Evolutionary conservation across 345 rosid genomes (phyloP).

Genomic region (Arabis alpina): DNA sequence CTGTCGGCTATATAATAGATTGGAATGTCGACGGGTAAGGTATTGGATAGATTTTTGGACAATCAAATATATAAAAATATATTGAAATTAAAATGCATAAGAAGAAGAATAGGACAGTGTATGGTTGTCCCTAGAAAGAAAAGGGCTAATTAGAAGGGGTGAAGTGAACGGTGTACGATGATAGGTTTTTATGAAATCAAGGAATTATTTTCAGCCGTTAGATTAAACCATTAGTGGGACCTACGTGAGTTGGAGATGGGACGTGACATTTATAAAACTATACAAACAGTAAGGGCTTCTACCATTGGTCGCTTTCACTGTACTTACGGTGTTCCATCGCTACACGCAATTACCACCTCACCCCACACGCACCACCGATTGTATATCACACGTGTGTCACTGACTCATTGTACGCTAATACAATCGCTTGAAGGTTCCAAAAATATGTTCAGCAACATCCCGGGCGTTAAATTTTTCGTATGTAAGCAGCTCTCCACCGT

Average conservation of each 20-base stretch:
- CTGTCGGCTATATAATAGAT: no score
- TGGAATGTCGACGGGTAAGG: no score
- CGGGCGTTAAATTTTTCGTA: no score
- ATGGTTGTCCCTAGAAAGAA: constrained; percentile 35
- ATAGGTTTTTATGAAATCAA: constrained; percentile 39
- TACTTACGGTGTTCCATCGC: constrained; percentile 44
- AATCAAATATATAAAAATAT: not conserved
- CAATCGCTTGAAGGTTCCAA: no score
- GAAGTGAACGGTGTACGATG: constrained; percentile 44
- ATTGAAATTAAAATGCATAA: no score
- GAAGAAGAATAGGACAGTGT: constrained; percentile 35
- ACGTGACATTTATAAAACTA: constrained; percentile 36
- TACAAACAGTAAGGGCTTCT: constrained; percentile 29
- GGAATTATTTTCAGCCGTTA: constrained; percentile 32
- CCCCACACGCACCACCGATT: constrained; percentile 3
- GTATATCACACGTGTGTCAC: constrained; percentile 31
- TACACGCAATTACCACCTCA: constrained; percentile 39
- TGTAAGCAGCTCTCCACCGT: no score
- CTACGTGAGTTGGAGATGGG: constrained; percentile 40
- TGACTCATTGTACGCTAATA: not conserved
- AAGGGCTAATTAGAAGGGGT: not conserved
- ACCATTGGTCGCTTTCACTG: constrained; percentile 43
- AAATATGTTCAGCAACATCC: no score
- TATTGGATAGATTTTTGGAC: constrained; percentile 3
- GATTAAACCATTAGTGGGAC: constrained; percentile 28